Conservation (phyloP, 1,284 basidiomycete genomes). For the Leccinum subspadiceum region DNA sequence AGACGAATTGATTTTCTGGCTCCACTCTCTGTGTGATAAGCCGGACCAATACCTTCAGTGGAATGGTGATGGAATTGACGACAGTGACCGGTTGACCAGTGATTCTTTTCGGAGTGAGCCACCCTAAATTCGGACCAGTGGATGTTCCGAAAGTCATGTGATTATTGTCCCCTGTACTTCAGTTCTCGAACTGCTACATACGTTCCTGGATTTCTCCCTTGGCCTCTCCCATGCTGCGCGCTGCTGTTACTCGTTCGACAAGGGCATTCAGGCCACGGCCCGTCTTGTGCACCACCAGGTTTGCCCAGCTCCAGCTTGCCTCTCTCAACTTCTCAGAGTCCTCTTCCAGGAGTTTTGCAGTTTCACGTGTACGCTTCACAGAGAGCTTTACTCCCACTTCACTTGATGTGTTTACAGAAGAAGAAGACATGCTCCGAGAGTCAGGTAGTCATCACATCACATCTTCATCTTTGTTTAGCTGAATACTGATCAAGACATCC, state of each 20-base stretch:
- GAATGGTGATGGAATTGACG: no score
- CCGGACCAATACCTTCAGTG: no score
- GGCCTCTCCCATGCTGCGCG: conserved; percentile 23
- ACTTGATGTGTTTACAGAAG: conserved; percentile 82
- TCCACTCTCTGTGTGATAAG: no score
- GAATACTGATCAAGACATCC: neutral
- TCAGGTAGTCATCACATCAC: conserved; percentile 53
- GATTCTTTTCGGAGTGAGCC: no score
- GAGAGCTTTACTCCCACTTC: conserved; percentile 46
- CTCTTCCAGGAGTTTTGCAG: conserved; percentile 21
- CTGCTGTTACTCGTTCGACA: conserved; percentile 17
- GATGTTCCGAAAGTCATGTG: conserved; percentile 17
- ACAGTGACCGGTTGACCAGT: no score
- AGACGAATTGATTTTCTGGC: no score
- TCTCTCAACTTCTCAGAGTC: neutral
- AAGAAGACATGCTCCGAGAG: conserved; percentile 89
- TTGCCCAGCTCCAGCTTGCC: neutral
- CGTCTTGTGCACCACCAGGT: conserved; percentile 16
- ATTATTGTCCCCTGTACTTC: conserved; percentile 14
- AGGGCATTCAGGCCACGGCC: conserved; percentile 9
- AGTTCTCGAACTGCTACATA: neutral
- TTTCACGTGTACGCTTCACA: conserved; percentile 15
- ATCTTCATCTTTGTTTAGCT: neutral
- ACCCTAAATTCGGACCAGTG: no score
- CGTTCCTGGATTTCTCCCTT: neutral